Evolutionary conservation across 2,329 filamentous ascomycete species (phyloP).

Genomic region (Pseudogymnoascus sp.): DNA sequence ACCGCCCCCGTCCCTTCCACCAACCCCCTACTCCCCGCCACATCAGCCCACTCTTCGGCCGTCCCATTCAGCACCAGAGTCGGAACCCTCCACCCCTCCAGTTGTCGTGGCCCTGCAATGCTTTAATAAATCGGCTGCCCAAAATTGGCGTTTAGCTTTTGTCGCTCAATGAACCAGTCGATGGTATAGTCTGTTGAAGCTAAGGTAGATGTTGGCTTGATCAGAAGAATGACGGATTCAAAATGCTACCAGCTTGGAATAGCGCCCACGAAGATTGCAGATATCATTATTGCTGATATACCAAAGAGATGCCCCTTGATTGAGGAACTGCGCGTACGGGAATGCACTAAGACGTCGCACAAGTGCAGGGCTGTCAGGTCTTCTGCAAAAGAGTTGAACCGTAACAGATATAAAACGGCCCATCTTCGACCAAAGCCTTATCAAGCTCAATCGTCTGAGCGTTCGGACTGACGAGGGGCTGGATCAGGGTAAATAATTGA

Average conservation of each 20-base stretch:
- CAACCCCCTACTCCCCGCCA: not conserved
- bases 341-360: no score
- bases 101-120: not conserved
- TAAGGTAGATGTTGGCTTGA: slow-evolving; percentile 16
- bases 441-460: no score
- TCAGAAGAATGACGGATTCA: slow-evolving; percentile 17
- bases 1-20: not conserved
- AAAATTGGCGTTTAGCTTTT: slow-evolving; percentile 18
- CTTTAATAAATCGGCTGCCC: slow-evolving; percentile 15
- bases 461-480: no score
- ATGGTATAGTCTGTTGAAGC: slow-evolving; percentile 15
- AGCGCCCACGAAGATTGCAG: slow-evolving; percentile 17
- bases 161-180: slow-evolving; percentile 17
- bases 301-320: slow-evolving; percentile 12
- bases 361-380: no score
- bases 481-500: no score
- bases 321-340: slow-evolving; percentile 12
- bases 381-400: no score
- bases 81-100: not conserved
- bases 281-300: slow-evolving; percentile 16
- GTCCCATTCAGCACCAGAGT: not conserved
- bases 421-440: no score
- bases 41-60: not conserved
- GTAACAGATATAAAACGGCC: no score
- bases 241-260: slow-evolving; percentile 17